Percentiles rank a stretch among this genome's conserved stretches.
Conservation (phyloP, 352 stramenopile genomes). For the Globisporangium cederbergense region DNA sequence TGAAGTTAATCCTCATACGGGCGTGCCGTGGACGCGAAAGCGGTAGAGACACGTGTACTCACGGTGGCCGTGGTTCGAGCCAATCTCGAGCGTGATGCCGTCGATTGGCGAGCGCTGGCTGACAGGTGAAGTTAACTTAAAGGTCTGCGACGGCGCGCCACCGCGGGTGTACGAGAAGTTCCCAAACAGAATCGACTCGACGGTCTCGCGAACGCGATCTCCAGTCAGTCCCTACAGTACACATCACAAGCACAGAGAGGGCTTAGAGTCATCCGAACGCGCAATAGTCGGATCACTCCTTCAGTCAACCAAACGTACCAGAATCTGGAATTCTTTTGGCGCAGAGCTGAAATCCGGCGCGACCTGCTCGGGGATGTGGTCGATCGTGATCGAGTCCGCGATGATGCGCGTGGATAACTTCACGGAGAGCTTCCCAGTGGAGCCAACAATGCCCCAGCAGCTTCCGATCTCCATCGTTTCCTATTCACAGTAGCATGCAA, state of each 20-base stretch:
- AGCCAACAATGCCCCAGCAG: constrained; percentile 69
- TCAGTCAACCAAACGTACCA: constrained; percentile 26
- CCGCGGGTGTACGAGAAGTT: constrained; percentile 71
- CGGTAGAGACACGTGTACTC: constrained; percentile 91
- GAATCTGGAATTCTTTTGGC: constrained; percentile 56
- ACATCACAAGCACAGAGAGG: constrained; percentile 1
- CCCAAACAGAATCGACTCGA: constrained; percentile 58
- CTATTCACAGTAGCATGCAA: constrained; percentile 19
- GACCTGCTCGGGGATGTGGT: constrained; percentile 74
- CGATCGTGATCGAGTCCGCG: constrained; percentile 64
- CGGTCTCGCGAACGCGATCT: constrained; percentile 32
- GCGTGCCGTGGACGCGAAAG: constrained; percentile 73
- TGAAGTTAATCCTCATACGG: constrained; percentile 8
- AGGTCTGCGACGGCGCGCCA: constrained; percentile 57
- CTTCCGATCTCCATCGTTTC: constrained; percentile 84
- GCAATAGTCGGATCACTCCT: neutral
- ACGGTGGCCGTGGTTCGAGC: constrained; percentile 79
- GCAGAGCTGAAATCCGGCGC: constrained; percentile 70
- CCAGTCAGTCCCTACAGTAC: constrained; percentile 38
- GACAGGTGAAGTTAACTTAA: constrained; percentile 48
- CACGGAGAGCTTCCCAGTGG: constrained; percentile 65
- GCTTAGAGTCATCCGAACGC: neutral
- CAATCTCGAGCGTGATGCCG: constrained; percentile 70
- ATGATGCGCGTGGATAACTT: constrained; percentile 68
- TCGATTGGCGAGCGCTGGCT: constrained; percentile 52